Evolutionary conservation across 176 grass and related monocot species (phyloP), one percentile per base, ranked within the genome.

Genomic region (Hordeum marinum): DNA sequence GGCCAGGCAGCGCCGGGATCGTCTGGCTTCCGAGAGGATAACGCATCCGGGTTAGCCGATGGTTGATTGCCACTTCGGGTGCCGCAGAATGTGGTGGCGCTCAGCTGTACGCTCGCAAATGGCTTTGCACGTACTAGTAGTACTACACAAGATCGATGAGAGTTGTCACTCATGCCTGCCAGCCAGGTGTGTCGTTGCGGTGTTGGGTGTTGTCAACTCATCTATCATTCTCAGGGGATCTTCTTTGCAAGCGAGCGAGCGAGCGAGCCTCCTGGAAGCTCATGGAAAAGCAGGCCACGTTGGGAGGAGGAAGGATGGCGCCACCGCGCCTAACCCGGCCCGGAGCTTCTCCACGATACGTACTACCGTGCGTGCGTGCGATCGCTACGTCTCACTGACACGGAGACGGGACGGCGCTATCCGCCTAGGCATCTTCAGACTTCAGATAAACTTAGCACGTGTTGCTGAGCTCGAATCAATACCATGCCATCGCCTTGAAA

Each of bases 301-400:
- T 21, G 7, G 20, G 54, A n/a, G n/a, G n/a, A n/a, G n/a, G n/a
- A 3, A 37, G 82, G 82, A 84, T 55, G 7, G 72, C 42, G 74
- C 82, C 72, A 21, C 60, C 72, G 26, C 60, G 43, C 61, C 61
- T 77, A 57, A 55, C 61, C 43, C 26, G 9, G 71, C 35, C 55
- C 21, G 70, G 80, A 61, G 80, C 35, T 70, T 61, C 23, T 23
- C 52, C 20, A 21, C 48, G 14, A 37, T 34, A 25, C 29, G 70
- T 25, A 35, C 82, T 40, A 9, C 39, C 39, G 50, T 54, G 46
- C 46, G 48, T 52, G 52, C 52, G 54, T 21, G 58, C 36, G 82
- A 84, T 77, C 4, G 82, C 72, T 66, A 84, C 61, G 29, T 55
- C 15, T 6, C 35, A 84, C 82, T 76, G 9, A 65, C 14, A 42